A percentile compares a stretch with the other conserved stretches of the same genome.
Evolutionary conservation across 1,284 basidiomycete genomes (phyloP).

Genomic region (Cutaneotrichosporon cyanovorans): DNA sequence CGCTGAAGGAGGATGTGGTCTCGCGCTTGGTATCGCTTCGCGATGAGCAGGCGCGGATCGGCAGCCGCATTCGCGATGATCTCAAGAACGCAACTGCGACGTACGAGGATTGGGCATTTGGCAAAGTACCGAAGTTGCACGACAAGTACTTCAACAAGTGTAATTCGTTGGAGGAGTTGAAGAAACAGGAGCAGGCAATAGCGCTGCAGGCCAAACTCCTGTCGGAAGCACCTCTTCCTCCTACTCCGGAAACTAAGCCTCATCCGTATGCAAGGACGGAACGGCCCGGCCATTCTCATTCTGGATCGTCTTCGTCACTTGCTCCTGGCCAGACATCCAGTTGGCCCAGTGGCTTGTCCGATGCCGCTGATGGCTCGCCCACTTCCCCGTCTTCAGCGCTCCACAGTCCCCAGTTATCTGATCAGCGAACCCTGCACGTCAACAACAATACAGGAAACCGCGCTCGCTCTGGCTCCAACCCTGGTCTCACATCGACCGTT

Average conservation of each 20-base stretch:
- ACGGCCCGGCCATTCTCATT: slow-evolving; percentile 1
- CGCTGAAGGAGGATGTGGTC: slow-evolving; percentile 65
- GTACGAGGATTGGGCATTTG: slow-evolving; percentile 71
- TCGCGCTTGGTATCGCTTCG: slow-evolving; percentile 54
- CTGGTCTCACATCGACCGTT: slow-evolving; percentile 7
- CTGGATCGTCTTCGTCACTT: not conserved
- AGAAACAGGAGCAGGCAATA: slow-evolving; percentile 42
- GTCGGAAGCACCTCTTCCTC: slow-evolving; percentile 24
- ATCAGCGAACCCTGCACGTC: not conserved
- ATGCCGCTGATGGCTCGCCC: not conserved
- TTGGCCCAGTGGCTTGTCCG: slow-evolving; percentile 3
- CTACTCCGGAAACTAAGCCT: slow-evolving; percentile 2
- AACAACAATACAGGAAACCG: slow-evolving; percentile 6
- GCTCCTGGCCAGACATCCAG: not conserved
- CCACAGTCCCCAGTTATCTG: not conserved
- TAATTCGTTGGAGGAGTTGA: slow-evolving; percentile 60
- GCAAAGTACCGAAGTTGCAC: slow-evolving; percentile 66
- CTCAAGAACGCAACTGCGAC: slow-evolving; percentile 61
- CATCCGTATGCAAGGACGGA: slow-evolving; percentile 14
- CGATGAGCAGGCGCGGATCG: slow-evolving; percentile 79
- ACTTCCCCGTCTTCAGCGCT: not conserved
- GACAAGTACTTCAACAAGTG: slow-evolving; percentile 69
- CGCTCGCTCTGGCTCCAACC: slow-evolving; percentile 23
- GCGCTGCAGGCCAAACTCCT: slow-evolving; percentile 42
- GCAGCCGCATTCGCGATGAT: slow-evolving; percentile 82